A percentile compares a stretch with the other conserved stretches of the same genome.
Evolutionary conservation across 129 eudicot species (phyloP).

Genomic region (Rutidosis leptorrhynchoides): DNA sequence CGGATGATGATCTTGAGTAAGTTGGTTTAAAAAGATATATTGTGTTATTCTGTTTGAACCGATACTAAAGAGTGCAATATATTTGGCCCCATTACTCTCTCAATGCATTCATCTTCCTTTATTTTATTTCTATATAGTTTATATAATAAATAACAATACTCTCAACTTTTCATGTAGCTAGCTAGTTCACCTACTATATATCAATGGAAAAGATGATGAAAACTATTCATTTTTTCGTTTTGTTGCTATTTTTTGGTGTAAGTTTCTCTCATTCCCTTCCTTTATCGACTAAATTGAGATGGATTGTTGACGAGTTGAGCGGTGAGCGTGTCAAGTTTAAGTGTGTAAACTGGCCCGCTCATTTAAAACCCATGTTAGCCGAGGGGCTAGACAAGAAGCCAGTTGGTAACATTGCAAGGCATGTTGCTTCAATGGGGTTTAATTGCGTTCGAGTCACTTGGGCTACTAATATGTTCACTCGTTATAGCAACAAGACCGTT

Average conservation of each 20-base stretch:
- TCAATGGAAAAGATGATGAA: slow-evolving; percentile 24
- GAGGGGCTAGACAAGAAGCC: slow-evolving; percentile 71
- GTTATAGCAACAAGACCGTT: slow-evolving; percentile 35
- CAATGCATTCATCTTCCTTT: slow-evolving; percentile 9
- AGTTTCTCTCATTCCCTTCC: slow-evolving; percentile 32
- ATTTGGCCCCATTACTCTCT: not conserved
- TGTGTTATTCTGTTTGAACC: slow-evolving; percentile 5
- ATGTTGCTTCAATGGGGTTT: slow-evolving; percentile 27
- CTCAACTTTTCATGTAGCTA: slow-evolving; percentile 11
- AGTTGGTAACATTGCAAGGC: slow-evolving; percentile 28
- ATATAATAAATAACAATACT: not conserved
- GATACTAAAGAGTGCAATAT: not conserved
- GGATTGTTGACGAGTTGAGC: slow-evolving; percentile 41
- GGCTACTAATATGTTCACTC: slow-evolving; percentile 42
- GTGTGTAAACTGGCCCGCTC: slow-evolving; percentile 66
- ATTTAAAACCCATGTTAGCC: slow-evolving; percentile 53
- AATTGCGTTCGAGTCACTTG: slow-evolving; percentile 41
- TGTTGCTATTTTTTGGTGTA: slow-evolving; percentile 8
- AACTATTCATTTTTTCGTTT: slow-evolving; percentile 5
- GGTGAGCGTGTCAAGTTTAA: slow-evolving; percentile 55
- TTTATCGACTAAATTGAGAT: slow-evolving; percentile 57
- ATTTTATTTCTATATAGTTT: not conserved
- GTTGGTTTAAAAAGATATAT: not conserved
- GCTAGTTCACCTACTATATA: slow-evolving; percentile 6
- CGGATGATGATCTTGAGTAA: not conserved